Base-by-base conservation (phyloP, 2,329 filamentous ascomycete species). In the Venturia oleaginea region DNA sequence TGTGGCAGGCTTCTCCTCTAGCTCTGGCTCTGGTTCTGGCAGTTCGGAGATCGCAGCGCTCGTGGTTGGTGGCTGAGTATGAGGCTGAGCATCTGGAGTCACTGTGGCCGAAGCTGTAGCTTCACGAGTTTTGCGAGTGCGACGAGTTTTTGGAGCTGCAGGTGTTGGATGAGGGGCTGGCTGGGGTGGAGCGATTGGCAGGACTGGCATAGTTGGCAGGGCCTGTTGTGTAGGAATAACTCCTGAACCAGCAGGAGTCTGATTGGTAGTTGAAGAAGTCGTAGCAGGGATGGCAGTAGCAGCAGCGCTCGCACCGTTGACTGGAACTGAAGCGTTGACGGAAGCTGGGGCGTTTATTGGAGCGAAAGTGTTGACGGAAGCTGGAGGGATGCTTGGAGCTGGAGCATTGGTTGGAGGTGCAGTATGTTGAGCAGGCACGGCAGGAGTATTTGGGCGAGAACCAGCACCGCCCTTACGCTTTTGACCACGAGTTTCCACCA, bases 101-200 rank as follows among this genome's bases (percentile, higher is more conserved):
- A 43, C 40, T n/a, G 40, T 40, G n/a, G 62, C 43, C 24, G 62
- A 46, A 40, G n/a, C 48, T 37, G 62, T 43, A n/a, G 46, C 46
- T n/a, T 64, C 51, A 22, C 62, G 38, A 59, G 62, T 30, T n/a
- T 37, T 59, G 22, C 62, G 46, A 57, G 62, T 43, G 46, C 43
- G 34, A 22, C 46, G 46, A 24, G 13, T 34, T 19, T 57, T 57
- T 57, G 51, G 51, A 34, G 51, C 51, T 57, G 27, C 22, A 22
- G 24, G 7, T 27, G 51, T 22, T 15, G 30, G 51, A 15, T 37
- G 51, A 34, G 30, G 15, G 8, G 62, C 59, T 27, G 22, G 48
- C 62, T 43, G 46, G 27, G 32, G 15, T 27, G 30, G 48, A 30
- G 27, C 2, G 8, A n/a, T 37, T 27, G 34, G 48, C 48, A 30